These are phyloP conservation scores for Gamsiella multidivaricata DNA, from an alignment of 192 early-diverging fungal species.

Conservation along the genomic window DNA sequence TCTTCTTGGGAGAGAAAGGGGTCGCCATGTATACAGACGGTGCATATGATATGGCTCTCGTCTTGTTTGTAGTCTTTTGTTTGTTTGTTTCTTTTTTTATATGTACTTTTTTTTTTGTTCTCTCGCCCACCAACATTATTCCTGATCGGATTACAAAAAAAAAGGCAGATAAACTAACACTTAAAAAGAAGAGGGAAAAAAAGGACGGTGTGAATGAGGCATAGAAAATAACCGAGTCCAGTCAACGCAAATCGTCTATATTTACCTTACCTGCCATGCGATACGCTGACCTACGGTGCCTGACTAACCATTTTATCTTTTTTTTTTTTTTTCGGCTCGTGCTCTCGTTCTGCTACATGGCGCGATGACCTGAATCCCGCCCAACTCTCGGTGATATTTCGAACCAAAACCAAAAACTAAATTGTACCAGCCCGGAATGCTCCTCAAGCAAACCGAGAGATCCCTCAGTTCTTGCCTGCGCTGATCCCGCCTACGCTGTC, in stretches of 20 bases:
- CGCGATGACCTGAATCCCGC: no score
- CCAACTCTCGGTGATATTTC: neutral
- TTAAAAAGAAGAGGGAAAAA: neutral
- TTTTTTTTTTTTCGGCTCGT: neutral
- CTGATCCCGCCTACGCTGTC: slow-evolving; percentile 52
- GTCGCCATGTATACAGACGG: neutral
- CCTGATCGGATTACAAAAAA: neutral
- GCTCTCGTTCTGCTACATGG: neutral
- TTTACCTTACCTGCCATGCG: neutral
- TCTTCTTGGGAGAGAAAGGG: neutral
- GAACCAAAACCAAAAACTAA: neutral
- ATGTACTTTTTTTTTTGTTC: slow-evolving; percentile 7
- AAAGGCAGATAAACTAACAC: no score
- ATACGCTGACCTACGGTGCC: neutral
- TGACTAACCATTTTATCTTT: slow-evolving; percentile 11
- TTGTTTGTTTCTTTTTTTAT: slow-evolving; percentile 5
- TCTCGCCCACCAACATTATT: neutral
- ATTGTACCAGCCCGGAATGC: slow-evolving; percentile 25
- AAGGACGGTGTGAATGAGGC: neutral
- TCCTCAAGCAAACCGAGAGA: slow-evolving; percentile 48
- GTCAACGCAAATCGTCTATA: slow-evolving; percentile 11
- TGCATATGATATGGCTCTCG: neutral
- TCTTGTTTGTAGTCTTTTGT: neutral
- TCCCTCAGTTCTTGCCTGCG: slow-evolving; percentile 58
- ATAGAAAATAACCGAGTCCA: neutral